phyloP scores from a whole-genome alignment of 345 rosid genomes.

The Sisymbrium irio region DNA sequence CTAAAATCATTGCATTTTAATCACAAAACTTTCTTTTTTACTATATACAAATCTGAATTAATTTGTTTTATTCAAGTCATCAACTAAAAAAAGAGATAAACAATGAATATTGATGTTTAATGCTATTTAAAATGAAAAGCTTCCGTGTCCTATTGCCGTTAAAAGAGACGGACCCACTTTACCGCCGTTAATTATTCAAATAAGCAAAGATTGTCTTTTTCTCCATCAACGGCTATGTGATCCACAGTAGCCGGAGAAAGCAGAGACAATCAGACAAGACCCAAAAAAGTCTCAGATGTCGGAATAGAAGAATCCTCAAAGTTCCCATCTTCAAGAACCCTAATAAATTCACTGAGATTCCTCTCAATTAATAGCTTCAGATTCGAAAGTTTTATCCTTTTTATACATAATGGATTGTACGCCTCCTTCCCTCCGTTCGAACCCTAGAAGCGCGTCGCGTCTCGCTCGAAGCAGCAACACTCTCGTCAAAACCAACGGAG shows the following conservation, averaged over 20 bases:
- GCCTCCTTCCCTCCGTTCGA: constrained; percentile 52
- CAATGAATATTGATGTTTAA: not conserved
- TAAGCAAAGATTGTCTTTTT: not conserved
- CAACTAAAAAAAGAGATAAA: not conserved
- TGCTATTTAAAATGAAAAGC: not conserved
- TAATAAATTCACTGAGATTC: constrained; percentile 26
- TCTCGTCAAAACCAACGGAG: constrained; percentile 34
- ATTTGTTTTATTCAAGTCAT: not conserved
- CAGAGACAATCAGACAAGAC: not conserved
- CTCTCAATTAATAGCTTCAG: constrained; percentile 12
- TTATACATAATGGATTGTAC: constrained; percentile 47
- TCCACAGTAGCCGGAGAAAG: constrained; percentile 20
- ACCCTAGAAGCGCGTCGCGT: constrained; percentile 60
- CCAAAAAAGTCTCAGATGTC: not conserved
- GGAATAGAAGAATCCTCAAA: not conserved
- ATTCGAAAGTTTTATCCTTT: constrained; percentile 12
- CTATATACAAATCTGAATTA: too few relatives aligned
- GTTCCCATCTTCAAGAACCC: constrained; percentile 14
- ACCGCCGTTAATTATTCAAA: constrained; percentile 29
- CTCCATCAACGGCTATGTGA: constrained; percentile 33
- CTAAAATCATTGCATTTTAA: not conserved
- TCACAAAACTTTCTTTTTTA: not conserved
- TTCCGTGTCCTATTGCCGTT: constrained; percentile 15
- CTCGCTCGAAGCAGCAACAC: constrained; percentile 41
- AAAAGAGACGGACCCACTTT: constrained; percentile 26